These are phyloP conservation scores for Hymenoscyphus linearis DNA, from an alignment of 2,329 filamentous ascomycete genomes.

Conservation along the genomic window DNA sequence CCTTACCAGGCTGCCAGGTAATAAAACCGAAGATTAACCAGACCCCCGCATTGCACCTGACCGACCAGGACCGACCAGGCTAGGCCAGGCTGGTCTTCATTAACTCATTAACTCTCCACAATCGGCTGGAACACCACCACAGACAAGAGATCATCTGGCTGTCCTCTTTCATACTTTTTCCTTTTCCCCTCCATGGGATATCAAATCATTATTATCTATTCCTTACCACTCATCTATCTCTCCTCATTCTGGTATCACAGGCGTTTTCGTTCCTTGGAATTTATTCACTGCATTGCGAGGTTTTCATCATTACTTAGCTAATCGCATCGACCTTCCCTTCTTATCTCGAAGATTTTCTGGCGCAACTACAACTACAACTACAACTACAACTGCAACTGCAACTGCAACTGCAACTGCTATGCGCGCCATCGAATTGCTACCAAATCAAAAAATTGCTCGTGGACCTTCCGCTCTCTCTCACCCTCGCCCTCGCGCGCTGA, in stretches of 20 bases:
- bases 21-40: not conserved
- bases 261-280: not conserved
- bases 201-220: not conserved
- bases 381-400: not conserved
- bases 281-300: slow-evolving; percentile 4
- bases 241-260: not conserved
- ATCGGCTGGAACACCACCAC: no score
- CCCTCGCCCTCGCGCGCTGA: not conserved
- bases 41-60: not conserved
- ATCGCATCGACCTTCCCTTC: not conserved
- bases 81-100: not conserved
- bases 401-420: not conserved
- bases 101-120: not conserved
- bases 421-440: slow-evolving; percentile 1
- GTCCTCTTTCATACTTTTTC: not conserved
- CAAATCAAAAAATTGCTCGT: not conserved
- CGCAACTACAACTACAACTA: not conserved
- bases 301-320: slow-evolving; percentile 4
- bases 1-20: not conserved
- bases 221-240: not conserved
- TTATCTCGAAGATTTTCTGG: slow-evolving; percentile 3
- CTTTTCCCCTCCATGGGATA: not conserved
- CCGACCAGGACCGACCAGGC: not conserved
- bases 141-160: not conserved
- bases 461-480: not conserved